Evolutionary conservation across 1,139 yeast genomes (phyloP), one percentile per base, ranked within the genome.

Genomic region (Geotrichum australiense): DNA sequence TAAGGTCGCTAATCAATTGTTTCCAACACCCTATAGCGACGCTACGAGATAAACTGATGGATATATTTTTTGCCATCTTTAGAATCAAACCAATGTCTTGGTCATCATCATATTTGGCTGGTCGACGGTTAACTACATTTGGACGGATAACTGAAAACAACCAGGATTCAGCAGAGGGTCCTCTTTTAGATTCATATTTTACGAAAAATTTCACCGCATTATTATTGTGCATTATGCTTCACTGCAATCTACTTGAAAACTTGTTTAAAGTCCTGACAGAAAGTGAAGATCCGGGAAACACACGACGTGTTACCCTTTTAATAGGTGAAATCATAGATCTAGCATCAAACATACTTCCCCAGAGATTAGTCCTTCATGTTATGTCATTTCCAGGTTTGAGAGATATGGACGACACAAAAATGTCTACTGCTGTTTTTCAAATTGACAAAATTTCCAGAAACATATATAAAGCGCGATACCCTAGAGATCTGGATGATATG

Each of bases 61-160:
- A 87, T 55, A 67, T 87, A 4, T 66, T 89, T 30, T 70, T 80
- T 30, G 89, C 84, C 54, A 64, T 84, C 2, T 66, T 87, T 29
- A 62, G 80, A 43, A 75, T 87, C 5, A 67, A 70, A 50, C 69
- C 78, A 0, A 62, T 84, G 14, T 77, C 84, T 0, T 79, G 85
- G 80, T 58, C 78, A 7, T 57, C 67, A 36, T 53, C 64, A 4
- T 64, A 56, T 45, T 42, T 62, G 28, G 65, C 66, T 8, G 68
- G 67, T 10, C 51, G 64, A 18, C 49, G 61, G 24, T 47, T 60
- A 24, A 58, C 65, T 37, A 50, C 51, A 1, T 52, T 54, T 46
- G 61, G 61, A 12, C 43, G 58, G 11, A 50, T 56, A n/a, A 31
- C 29, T 4, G 44, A 41, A 2, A 26, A 35, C 12, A 36, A 19